These are phyloP conservation scores for Rhodamnia rubescens DNA, from an alignment of 345 rosid genomes.

Conservation along the genomic window DNA sequence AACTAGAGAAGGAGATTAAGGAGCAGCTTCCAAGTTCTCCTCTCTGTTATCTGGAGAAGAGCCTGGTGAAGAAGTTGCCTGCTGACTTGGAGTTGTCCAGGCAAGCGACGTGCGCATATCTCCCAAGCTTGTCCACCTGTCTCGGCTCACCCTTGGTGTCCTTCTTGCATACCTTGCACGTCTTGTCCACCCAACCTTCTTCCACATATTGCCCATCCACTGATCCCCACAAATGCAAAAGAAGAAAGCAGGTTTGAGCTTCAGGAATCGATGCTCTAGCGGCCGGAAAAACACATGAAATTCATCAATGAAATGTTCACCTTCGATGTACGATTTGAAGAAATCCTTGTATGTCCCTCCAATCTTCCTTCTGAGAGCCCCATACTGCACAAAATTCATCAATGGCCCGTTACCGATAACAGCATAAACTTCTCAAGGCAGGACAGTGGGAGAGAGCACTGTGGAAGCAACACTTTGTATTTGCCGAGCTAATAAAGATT, in stretches of 20 bases:
- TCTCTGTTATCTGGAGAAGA: slow-evolving; percentile 22
- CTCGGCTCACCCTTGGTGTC: slow-evolving; percentile 70
- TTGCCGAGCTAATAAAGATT: neutral
- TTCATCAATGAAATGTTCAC: slow-evolving; percentile 11
- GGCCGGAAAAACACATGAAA: neutral
- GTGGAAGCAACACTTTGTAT: neutral
- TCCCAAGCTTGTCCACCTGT: slow-evolving; percentile 70
- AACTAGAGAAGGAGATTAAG: neutral
- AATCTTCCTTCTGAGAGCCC: slow-evolving; percentile 83
- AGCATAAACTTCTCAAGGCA: neutral
- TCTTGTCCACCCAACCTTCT: slow-evolving; percentile 89
- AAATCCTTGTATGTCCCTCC: slow-evolving; percentile 94
- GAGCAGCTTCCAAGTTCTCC: neutral
- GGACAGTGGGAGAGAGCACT: neutral
- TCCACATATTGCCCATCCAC: slow-evolving; percentile 71
- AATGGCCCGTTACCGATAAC: neutral
- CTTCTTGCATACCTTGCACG: slow-evolving; percentile 84
- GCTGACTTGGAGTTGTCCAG: slow-evolving; percentile 39
- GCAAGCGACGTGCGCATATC: slow-evolving; percentile 68
- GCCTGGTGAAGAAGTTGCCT: slow-evolving; percentile 65
- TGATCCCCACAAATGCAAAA: slow-evolving; percentile 1
- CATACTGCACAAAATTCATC: slow-evolving; percentile 44
- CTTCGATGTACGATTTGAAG: slow-evolving; percentile 83
- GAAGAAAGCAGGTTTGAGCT: neutral
- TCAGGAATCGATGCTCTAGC: neutral